A percentile compares a stretch with the other conserved stretches of the same genome.
Conservation (phyloP, 73 alveolate genomes). For the Symbiodinium natans region DNA sequence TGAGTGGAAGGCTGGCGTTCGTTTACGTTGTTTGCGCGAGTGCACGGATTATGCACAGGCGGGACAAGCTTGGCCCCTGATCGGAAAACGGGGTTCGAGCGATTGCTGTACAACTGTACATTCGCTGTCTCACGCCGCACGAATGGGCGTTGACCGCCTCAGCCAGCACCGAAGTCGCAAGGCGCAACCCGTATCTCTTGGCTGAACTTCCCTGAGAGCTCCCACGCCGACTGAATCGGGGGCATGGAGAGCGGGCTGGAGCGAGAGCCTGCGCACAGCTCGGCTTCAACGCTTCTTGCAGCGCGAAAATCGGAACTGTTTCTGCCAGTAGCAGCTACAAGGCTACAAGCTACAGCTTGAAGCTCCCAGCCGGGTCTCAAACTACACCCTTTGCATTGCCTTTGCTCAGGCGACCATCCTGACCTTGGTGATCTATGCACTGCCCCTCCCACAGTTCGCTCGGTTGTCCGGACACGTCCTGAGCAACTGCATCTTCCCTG, state of each 20-base stretch:
- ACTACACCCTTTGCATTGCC: too few relatives aligned
- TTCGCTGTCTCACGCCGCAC: not conserved
- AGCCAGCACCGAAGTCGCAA: not conserved
- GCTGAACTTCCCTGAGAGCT: too few relatives aligned
- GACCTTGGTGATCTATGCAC: not conserved
- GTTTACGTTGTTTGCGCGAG: not conserved
- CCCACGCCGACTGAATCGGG: constrained; percentile 56
- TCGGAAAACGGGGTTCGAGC: not conserved
- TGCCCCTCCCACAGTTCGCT: not conserved
- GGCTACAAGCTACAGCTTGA: too few relatives aligned
- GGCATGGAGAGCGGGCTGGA: constrained; percentile 90
- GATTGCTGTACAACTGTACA: too few relatives aligned
- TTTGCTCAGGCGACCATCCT: constrained; percentile 5
- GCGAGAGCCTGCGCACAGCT: constrained; percentile 21
- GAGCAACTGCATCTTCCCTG: too few relatives aligned
- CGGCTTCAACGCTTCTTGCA: too few relatives aligned
- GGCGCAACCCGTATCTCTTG: too few relatives aligned
- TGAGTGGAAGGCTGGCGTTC: not conserved
- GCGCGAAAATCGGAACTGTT: too few relatives aligned
- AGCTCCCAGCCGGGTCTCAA: too few relatives aligned
- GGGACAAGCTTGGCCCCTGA: not conserved
- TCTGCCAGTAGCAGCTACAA: too few relatives aligned
- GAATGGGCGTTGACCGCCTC: not conserved
- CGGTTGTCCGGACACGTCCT: too few relatives aligned
- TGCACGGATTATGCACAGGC: not conserved